Conservation (phyloP, 371 early-diverging fungal genomes). For the Actinomortierella wolfii region DNA sequence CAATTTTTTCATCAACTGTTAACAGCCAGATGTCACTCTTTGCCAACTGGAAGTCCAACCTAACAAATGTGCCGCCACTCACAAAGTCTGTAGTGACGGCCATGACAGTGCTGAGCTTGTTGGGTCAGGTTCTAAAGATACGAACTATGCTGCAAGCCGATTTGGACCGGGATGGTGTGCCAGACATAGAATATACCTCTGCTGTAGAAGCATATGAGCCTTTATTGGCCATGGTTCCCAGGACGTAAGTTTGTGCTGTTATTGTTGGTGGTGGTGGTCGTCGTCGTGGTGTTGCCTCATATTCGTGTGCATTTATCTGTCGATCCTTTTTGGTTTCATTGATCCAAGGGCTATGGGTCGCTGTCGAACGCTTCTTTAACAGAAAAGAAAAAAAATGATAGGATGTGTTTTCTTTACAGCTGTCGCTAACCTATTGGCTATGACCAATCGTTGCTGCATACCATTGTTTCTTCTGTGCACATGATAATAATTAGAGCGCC, state of each 20-base stretch:
- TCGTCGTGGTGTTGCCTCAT: neutral
- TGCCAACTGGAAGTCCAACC: too few species aligned
- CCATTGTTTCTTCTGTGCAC: too few species aligned
- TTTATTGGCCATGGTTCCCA: constrained; percentile 51
- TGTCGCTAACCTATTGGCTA: constrained; percentile 3
- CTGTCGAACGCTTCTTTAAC: neutral
- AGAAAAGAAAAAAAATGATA: neutral
- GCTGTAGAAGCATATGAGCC: constrained; percentile 9
- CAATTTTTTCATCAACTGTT: too few species aligned
- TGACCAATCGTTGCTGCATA: too few species aligned
- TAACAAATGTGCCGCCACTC: constrained; percentile 28
- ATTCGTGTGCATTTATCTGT: neutral
- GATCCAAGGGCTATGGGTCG: constrained; percentile 3
- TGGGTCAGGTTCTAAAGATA: constrained; percentile 19
- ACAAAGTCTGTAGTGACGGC: constrained; percentile 32
- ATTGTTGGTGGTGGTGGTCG: neutral
- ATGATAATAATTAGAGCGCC: constrained; percentile 23
- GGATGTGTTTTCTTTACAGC: neutral
- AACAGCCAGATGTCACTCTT: too few species aligned
- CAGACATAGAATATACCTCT: neutral
- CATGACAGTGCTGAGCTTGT: constrained; percentile 28
- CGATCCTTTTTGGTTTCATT: constrained; percentile 4
- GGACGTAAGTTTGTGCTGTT: constrained; percentile 15
- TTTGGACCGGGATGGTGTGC: neutral
- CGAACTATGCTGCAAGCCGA: constrained; percentile 16